Percentiles rank a stretch among this genome's conserved stretches.
These are phyloP conservation scores for baker's yeast (Saccharomyces cerevisiae) DNA, from an alignment of 805 yeast species.

Conservation along the genomic window DNA sequence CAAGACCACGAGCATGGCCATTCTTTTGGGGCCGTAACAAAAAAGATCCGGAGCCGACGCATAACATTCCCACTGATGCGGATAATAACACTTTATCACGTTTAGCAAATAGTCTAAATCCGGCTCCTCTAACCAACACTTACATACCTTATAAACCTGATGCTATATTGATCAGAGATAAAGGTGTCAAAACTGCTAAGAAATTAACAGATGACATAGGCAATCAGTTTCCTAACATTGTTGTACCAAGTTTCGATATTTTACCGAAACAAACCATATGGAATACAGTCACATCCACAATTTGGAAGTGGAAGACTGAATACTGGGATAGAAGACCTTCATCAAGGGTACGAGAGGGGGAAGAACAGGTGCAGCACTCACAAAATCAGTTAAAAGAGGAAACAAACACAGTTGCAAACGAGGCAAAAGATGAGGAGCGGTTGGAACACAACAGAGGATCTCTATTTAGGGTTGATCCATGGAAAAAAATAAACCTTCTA, in stretches of 20 bases:
- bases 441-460: conserved; percentile 2
- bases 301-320: conserved; percentile 2
- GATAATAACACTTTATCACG: not conserved
- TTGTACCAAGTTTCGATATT: conserved; percentile 26
- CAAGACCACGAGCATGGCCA: not conserved
- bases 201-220: conserved; percentile 6
- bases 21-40: not conserved
- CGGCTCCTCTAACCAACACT: conserved; percentile 9
- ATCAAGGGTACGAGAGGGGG: not conserved
- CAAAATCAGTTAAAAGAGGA: not conserved
- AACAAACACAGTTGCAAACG: not conserved
- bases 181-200: conserved; percentile 8
- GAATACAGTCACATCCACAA: conserved; percentile 15
- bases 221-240: conserved; percentile 21
- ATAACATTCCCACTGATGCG: not conserved
- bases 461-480: conserved; percentile 12
- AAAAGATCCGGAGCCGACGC: not conserved
- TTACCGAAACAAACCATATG: conserved; percentile 22
- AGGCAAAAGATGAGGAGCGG: conserved; percentile 7
- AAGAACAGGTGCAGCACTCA: not conserved
- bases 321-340: not conserved
- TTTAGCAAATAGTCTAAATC: not conserved
- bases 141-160: conserved; percentile 16
- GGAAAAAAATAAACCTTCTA: conserved; percentile 11
- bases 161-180: conserved; percentile 17